Evolutionary conservation across 257 asterid genomes (phyloP).

Genomic region (Solanum acaule): DNA sequence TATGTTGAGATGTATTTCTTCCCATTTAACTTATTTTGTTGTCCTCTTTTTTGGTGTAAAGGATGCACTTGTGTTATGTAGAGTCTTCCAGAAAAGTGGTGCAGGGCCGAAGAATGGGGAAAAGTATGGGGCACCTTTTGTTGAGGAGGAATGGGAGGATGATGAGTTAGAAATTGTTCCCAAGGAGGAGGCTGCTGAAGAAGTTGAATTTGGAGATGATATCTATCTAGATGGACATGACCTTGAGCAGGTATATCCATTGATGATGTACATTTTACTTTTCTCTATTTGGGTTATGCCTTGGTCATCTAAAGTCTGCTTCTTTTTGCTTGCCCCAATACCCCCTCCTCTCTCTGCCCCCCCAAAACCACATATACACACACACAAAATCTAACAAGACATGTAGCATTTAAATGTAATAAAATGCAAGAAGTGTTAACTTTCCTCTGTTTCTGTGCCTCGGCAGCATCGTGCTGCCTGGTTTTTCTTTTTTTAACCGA

Average conservation of each 20-base stretch:
- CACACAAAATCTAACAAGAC: neutral
- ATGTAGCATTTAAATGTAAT: neutral
- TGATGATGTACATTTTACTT: neutral
- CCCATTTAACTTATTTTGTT: neutral
- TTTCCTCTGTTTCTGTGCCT: neutral
- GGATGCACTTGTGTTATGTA: slow-evolving; percentile 75
- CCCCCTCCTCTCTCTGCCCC: neutral
- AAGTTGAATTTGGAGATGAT: slow-evolving; percentile 51
- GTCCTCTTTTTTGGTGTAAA: slow-evolving; percentile 14
- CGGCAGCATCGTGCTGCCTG: neutral
- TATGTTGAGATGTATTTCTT: neutral
- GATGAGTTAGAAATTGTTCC: slow-evolving; percentile 44
- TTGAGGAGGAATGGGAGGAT: slow-evolving; percentile 85
- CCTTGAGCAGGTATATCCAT: slow-evolving; percentile 59
- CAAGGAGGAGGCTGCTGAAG: slow-evolving; percentile 45
- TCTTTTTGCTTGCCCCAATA: neutral
- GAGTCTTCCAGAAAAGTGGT: slow-evolving; percentile 94
- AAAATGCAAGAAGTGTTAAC: neutral
- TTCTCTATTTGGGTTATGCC: neutral
- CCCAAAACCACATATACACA: neutral
- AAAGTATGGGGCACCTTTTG: slow-evolving; percentile 82
- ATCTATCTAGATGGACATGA: slow-evolving; percentile 55
- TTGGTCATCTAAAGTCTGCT: neutral
- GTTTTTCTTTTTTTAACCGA: neutral
- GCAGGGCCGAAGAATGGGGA: slow-evolving; percentile 92